Evolutionary conservation across 2,329 filamentous ascomycete genomes (phyloP).

Genomic region (Colletotrichum acutatum): DNA sequence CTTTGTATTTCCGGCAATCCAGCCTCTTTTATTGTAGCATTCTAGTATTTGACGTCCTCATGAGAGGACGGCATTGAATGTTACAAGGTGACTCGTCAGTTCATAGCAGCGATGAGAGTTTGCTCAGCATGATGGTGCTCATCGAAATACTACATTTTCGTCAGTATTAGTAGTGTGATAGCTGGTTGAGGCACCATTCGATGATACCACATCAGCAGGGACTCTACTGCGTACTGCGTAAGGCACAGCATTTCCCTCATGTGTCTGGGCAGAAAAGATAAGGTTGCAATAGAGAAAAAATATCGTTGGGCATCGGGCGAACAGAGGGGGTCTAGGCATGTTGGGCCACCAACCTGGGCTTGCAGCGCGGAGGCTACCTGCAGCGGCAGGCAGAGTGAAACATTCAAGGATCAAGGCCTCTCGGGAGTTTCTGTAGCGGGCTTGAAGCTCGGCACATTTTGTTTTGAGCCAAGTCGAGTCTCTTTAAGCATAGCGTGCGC

Average conservation of each 20-base stretch:
- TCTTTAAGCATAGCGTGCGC: not conserved
- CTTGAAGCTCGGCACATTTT: not conserved
- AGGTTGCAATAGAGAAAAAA: not conserved
- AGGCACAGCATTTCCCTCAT: not conserved
- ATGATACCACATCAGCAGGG: not conserved
- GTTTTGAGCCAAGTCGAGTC: not conserved
- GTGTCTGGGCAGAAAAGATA: not conserved
- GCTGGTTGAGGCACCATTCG: not conserved
- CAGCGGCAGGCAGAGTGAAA: conserved; percentile 9
- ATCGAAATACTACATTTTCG: not conserved
- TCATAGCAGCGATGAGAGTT: not conserved
- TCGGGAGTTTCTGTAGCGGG: conserved; percentile 9
- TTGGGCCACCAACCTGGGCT: not conserved
- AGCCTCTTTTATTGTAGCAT: not conserved
- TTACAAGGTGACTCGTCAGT: not conserved
- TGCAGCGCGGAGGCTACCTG: not conserved
- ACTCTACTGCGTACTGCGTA: not conserved
- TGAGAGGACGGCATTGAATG: not conserved
- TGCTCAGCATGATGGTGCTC: not conserved
- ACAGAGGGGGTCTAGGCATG: not conserved
- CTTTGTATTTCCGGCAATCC: not conserved
- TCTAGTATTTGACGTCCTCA: not conserved
- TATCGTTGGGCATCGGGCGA: not conserved
- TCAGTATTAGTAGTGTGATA: not conserved
- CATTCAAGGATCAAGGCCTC: conserved; percentile 15